Percentiles rank a stretch among this genome's conserved stretches.
phyloP scores from a whole-genome alignment of 2,329 filamentous ascomycete genomes.

The Colletotrichum echinochloae region DNA sequence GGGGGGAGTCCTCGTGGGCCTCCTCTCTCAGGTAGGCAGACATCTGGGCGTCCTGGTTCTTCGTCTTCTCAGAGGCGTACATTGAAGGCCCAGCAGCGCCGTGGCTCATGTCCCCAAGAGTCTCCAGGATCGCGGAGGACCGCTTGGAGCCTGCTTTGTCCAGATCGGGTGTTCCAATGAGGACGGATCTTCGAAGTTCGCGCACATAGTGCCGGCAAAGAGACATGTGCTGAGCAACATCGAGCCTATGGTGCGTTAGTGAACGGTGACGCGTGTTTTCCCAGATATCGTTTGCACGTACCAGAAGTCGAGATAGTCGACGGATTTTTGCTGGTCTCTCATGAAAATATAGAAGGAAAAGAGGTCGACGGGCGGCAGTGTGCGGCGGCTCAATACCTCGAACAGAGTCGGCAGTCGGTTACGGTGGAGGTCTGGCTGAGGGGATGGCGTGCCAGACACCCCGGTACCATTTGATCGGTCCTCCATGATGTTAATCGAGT shows the following conservation, averaged over 20 bases:
- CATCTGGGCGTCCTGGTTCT: constrained; percentile 87
- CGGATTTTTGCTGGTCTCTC: constrained; percentile 97
- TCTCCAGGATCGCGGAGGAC: constrained; percentile 83
- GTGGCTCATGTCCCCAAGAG: constrained; percentile 74
- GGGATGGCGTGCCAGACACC: constrained; percentile 59
- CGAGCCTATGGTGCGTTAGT: constrained; percentile 74
- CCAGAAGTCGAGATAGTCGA: constrained; percentile 99
- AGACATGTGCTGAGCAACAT: constrained; percentile 99
- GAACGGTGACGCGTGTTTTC: constrained; percentile 23
- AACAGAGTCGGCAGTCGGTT: constrained; percentile 94
- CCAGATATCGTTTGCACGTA: constrained; percentile 57
- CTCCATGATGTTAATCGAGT: constrained; percentile 50
- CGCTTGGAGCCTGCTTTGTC: constrained; percentile 85
- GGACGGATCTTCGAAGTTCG: constrained; percentile 90
- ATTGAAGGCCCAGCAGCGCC: constrained; percentile 70
- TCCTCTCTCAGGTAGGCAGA: constrained; percentile 87
- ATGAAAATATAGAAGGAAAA: constrained; percentile 99
- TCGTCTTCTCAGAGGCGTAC: constrained; percentile 77
- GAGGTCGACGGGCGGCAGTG: constrained; percentile 93
- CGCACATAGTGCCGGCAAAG: constrained; percentile 97
- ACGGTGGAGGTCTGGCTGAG: constrained; percentile 71
- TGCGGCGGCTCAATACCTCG: constrained; percentile 93
- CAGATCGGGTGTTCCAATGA: constrained; percentile 91
- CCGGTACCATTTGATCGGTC: constrained; percentile 44
- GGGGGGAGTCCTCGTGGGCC: constrained; percentile 64